Percentiles rank a stretch among this genome's conserved stretches.
Conservation (phyloP, 331 rosid genomes). For the Phaseolus coccineus region DNA sequence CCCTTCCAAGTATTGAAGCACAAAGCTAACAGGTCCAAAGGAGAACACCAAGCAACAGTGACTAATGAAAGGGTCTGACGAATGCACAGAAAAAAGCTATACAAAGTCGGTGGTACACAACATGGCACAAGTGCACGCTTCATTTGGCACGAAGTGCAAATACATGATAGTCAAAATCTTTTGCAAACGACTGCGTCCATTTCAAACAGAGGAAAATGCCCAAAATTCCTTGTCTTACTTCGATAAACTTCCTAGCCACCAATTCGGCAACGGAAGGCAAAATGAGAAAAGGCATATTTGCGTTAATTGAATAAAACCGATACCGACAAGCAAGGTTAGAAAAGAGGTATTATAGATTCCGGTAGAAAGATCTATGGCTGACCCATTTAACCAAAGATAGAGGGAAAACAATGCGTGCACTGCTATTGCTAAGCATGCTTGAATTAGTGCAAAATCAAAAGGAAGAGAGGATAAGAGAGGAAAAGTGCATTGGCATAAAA, state of each 20-base stretch:
- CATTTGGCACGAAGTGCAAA: conserved; percentile 27
- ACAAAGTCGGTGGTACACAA: conserved; percentile 38
- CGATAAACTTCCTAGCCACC: conserved; percentile 43
- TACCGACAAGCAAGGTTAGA: not conserved
- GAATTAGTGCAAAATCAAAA: conserved; percentile 28
- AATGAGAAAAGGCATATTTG: not conserved
- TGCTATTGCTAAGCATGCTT: not conserved
- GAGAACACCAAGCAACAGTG: conserved; percentile 21
- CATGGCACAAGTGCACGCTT: conserved; percentile 40
- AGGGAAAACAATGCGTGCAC: conserved; percentile 4
- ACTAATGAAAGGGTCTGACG: conserved; percentile 26
- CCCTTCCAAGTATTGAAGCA: conserved; percentile 10
- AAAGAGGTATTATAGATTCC: not conserved
- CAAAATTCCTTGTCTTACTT: conserved; percentile 10
- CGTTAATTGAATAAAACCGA: not conserved
- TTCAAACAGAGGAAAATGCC: conserved; percentile 32
- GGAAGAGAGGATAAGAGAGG: not conserved
- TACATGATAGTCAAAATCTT: conserved; percentile 1
- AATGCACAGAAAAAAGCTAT: conserved; percentile 24
- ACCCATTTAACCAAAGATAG: conserved; percentile 29
- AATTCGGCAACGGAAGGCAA: conserved; percentile 27
- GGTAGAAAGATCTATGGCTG: conserved; percentile 32
- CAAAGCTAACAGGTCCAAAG: conserved; percentile 11
- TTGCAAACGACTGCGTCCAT: conserved; percentile 20
- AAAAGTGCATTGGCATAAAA: conserved; percentile 38